Base-by-base conservation (phyloP, 140 eudicot species). In the Erigeron philadelphicus region DNA sequence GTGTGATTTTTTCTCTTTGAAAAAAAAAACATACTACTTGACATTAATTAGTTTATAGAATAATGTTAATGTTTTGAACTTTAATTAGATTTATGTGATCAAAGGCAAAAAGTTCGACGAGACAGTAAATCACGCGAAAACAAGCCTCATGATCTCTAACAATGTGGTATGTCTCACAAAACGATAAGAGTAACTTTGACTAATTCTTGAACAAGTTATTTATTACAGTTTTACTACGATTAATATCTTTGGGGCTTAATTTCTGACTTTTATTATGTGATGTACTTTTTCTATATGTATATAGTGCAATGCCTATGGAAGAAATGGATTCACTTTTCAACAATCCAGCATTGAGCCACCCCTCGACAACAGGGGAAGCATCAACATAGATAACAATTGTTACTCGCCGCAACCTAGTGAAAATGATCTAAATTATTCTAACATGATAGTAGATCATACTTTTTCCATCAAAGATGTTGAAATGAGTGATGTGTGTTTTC, bases 81-180 rank as follows among this genome's bases (percentile, higher is more conserved):
- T 18, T 31, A 21, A 21, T 21, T 47, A 76, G 81, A 46, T 76
- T 0, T 54, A 54, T n/a, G 21, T 67, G 7, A 8, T 50, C 25
- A 53, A 45, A 71, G 72, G 72, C 40, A 70, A 54, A 64, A 76
- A 10, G 12, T 76, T 76, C 76, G 66, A 54, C 38, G 11, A 5
- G 25, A 18, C 53, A 8, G 31, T 70, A 6, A 38, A 45, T 31
- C 81, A 76, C 41, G 81, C 81, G 8, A 63, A 70, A 35, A 63
- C 61, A 54, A 44, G 81, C 61, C 79, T 59, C 25, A 21, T 21
- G 25, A 21, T 21, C 58, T 1, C 0, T 0, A 67, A 50, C 31
- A 53, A 61, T 13, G 2, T 6, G 72, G 72, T 76, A 44, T 49
- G 66, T 49, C 40, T 48, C 31, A 13, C 9, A 31, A 2, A 31